phyloP scores from a whole-genome alignment of 768 basidiomycete species.

The Macrolepiota dolichaula region DNA sequence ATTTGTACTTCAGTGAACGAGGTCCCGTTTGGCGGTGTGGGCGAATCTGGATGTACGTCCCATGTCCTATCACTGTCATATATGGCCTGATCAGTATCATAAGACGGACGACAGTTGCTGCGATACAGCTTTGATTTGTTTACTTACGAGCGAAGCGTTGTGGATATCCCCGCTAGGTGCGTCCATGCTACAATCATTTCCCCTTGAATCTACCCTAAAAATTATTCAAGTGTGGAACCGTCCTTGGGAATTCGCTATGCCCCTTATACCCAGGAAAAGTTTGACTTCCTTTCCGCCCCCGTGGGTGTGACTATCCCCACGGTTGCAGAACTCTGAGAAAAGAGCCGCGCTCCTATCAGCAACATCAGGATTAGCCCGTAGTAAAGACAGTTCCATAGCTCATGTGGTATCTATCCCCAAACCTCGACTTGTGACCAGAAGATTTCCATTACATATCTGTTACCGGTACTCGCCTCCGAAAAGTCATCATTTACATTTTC shows the following conservation, averaged over 20 bases:
- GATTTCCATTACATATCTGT: no score
- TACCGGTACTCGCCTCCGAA: no score
- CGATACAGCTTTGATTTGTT: conserved; percentile 56
- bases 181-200: conserved; percentile 12
- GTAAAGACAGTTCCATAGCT: no score
- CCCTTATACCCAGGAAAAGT: conserved; percentile 42
- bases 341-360: not conserved
- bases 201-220: not conserved
- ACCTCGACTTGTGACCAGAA: no score
- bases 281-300: conserved; percentile 24
- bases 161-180: conserved; percentile 52
- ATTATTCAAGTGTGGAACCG: conserved; percentile 34
- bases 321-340: not conserved
- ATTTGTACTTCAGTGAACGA: conserved; percentile 19
- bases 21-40: conserved; percentile 36
- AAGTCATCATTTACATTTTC: no score
- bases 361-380: no score
- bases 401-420: no score
- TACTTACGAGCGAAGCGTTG: conserved; percentile 41
- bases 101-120: conserved; percentile 54
- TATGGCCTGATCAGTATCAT: not conserved
- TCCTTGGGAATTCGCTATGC: conserved; percentile 43
- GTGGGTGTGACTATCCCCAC: not conserved
- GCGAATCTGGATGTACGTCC: conserved; percentile 62
- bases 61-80: not conserved